phyloP scores from a whole-genome alignment of 352 stramenopile species.

The Phytophthora ohioensis region DNA sequence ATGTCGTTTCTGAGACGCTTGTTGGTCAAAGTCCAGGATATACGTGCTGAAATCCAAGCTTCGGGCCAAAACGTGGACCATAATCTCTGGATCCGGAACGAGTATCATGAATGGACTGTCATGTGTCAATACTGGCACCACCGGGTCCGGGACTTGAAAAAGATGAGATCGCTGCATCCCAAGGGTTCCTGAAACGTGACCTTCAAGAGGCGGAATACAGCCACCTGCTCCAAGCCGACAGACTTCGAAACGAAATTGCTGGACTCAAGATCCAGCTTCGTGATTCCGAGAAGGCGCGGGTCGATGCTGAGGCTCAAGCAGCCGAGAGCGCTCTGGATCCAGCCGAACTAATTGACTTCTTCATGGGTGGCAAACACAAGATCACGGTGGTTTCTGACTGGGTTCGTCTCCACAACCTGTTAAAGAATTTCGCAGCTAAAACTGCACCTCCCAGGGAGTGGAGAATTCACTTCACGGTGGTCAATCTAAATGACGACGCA shows the following conservation, averaged over 20 bases:
- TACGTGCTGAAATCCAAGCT: background rate
- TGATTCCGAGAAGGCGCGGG: background rate
- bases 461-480: no score
- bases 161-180: no score
- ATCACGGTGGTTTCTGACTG: background rate
- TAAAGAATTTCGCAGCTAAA: no score
- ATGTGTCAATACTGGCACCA: background rate
- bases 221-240: no score
- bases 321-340: background rate
- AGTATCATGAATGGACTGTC: background rate
- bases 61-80: background rate
- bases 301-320: background rate
- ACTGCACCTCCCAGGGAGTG: no score
- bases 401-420: background rate
- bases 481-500: no score
- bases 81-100: background rate
- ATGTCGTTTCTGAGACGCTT: background rate
- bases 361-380: background rate
- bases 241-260: background rate
- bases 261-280: no score
- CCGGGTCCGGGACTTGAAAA: no score
- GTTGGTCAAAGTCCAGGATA: background rate
- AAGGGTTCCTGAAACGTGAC: no score
- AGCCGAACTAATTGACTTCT: background rate
- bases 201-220: no score